Base-by-base conservation (phyloP, 768 basidiomycete genomes). In the Mycena kentingensis region DNA sequence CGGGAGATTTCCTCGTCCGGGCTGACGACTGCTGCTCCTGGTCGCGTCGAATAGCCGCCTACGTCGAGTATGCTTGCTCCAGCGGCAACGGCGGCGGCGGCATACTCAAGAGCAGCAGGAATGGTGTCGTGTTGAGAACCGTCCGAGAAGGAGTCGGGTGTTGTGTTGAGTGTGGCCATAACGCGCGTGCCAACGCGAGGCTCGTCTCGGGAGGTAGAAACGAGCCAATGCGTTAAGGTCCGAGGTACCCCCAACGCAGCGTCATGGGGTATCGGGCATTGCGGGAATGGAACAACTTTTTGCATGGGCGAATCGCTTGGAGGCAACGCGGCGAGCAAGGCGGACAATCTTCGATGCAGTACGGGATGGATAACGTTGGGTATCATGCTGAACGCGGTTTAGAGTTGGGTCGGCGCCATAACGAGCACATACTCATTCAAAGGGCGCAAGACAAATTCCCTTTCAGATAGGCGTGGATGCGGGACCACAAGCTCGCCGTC, bases 101-200 rank as follows among this genome's bases (percentile, higher is more conserved):
- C 73, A 55, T 87, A 88, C 3, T 64, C 60, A 15, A 93, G 62
- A 0, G 88, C 89, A 10, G 75, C 65, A 0, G 77, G 58, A 11
- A 85, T 58, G 0, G 76, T 77, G 55, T 78, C 74, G 66, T 88
- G 75, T 18, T 69, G 64, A 1, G 84, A 77, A 10, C 93, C 93
- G 56, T 98, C 94, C 0, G 95, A 98, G 71, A 98, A 98, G 0
- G 95, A 97, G 70, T 99, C 96, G 2, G 96, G 95, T 0, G 96
- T 98, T 5, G 80, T 80, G 65, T 98, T 98, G 51, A 99, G 79
- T 1, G 91, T 97, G 0, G 88, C 88, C 96, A 98, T 98, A 51
- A 98, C 65, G 50, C 81, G 78, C 1, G 90, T 88, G 60, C 75
- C 79, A 22, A n/a, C 56, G 63, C 19, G 63, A 62, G 38, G 22